These are phyloP conservation scores for Cinchona pubescens DNA, from an alignment of 257 asterid genomes.

Conservation along the genomic window DNA sequence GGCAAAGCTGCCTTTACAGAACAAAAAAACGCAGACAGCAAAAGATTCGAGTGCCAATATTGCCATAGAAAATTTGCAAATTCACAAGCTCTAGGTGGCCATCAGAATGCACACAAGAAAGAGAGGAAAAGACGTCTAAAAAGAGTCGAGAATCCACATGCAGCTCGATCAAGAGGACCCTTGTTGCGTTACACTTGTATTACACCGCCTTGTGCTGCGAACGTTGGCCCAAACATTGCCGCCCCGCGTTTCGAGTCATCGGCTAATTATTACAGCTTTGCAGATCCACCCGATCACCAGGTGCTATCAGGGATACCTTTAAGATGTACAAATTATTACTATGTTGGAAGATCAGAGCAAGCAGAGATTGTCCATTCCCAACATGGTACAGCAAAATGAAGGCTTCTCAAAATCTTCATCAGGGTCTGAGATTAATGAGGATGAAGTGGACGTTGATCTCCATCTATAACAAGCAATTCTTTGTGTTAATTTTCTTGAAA, in stretches of 20 bases:
- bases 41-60: slow-evolving; percentile 61
- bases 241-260: slow-evolving; percentile 33
- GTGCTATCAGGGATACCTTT: slow-evolving; percentile 62
- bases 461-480: slow-evolving; percentile 48
- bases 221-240: slow-evolving; percentile 16
- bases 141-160: slow-evolving; percentile 43
- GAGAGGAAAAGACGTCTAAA: slow-evolving; percentile 64
- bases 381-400: slow-evolving; percentile 26
- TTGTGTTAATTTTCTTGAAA: no score
- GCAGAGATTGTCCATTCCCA: slow-evolving; percentile 7
- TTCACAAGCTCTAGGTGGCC: slow-evolving; percentile 84
- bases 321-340: slow-evolving; percentile 35
- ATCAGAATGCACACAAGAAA: slow-evolving; percentile 86
- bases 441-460: slow-evolving; percentile 69
- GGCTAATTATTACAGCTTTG: slow-evolving; percentile 7
- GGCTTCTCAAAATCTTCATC: slow-evolving; percentile 24
- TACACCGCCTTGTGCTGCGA: slow-evolving; percentile 1
- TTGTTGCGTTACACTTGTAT: slow-evolving; percentile 2
- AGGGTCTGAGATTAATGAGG: slow-evolving; percentile 34
- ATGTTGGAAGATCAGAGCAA: slow-evolving; percentile 27
- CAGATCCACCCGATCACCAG: slow-evolving; percentile 33
- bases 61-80: slow-evolving; percentile 54
- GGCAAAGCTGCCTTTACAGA: slow-evolving; percentile 13
- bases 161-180: slow-evolving; percentile 32
- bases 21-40: slow-evolving; percentile 22